Percentiles rank a stretch among this genome's conserved stretches.
phyloP scores from a whole-genome alignment of 805 yeast genomes.

The Priceomyces haplophilus region DNA sequence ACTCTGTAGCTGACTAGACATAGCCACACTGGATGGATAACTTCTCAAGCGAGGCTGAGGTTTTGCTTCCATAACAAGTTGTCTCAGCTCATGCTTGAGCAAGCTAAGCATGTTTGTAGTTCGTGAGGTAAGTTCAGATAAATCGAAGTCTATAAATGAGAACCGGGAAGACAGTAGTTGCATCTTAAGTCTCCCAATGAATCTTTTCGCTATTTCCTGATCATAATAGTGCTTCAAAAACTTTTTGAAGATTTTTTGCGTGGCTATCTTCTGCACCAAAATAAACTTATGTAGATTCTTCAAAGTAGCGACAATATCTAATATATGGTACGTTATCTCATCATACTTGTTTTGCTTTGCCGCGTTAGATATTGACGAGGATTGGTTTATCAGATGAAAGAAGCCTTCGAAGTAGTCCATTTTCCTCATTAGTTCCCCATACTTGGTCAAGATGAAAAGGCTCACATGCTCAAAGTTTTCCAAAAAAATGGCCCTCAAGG shows the following conservation, averaged over 20 bases:
- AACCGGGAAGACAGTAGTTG: conserved; percentile 41
- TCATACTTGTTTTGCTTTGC: conserved; percentile 18
- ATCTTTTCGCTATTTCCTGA: conserved; percentile 16
- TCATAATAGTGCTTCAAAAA: conserved; percentile 46
- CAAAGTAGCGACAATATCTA: conserved; percentile 44
- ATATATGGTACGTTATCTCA: conserved; percentile 33
- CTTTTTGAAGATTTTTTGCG: conserved; percentile 72
- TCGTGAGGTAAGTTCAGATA: conserved; percentile 60
- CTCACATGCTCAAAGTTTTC: conserved; percentile 60
- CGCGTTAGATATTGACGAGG: neutral
- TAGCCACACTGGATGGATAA: conserved; percentile 1
- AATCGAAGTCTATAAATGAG: conserved; percentile 59
- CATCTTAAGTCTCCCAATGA: conserved; percentile 28
- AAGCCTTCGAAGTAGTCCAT: conserved; percentile 27
- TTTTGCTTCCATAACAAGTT: neutral
- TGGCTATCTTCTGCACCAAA: conserved; percentile 68
- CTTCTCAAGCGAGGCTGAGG: neutral
- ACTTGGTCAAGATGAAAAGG: conserved; percentile 63
- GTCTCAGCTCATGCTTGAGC: conserved; percentile 14
- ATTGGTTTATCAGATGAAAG: conserved; percentile 4
- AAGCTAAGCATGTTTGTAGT: conserved; percentile 37
- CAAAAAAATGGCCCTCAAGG: conserved; percentile 37
- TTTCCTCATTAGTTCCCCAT: conserved; percentile 60
- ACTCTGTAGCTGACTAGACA: conserved; percentile 1
- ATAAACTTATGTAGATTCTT: conserved; percentile 70